These are phyloP conservation scores for Crithidia expoeki DNA, from an alignment of 208 protist genomes.

Conservation along the genomic window DNA sequence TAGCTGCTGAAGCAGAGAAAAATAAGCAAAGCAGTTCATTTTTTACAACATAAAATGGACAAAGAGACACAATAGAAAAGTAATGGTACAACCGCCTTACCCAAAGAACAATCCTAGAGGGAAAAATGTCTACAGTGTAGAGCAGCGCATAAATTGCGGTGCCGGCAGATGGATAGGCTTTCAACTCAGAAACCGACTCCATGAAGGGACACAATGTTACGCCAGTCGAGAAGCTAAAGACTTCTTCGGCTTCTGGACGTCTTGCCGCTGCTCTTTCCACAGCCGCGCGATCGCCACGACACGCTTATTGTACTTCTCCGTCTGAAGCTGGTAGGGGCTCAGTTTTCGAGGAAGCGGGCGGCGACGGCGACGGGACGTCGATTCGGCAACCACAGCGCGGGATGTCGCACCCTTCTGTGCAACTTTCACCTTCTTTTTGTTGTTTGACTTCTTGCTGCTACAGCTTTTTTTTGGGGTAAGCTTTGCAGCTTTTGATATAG, in stretches of 20 bases:
- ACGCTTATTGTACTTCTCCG: slow-evolving; percentile 87
- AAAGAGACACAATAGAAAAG: no score
- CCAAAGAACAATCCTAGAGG: no score
- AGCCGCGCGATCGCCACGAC: slow-evolving; percentile 82
- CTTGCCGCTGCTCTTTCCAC: slow-evolving; percentile 65
- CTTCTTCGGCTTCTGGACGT: slow-evolving; percentile 7
- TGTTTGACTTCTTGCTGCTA: no score
- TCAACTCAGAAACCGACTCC: no score
- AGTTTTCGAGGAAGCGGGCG: slow-evolving; percentile 1
- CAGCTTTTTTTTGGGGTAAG: not conserved
- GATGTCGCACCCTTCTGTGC: not conserved
- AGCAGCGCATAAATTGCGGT: no score
- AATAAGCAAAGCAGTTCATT: not conserved
- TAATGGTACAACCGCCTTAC: no score
- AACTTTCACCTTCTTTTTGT: not conserved
- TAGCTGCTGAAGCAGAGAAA: slow-evolving; percentile 3
- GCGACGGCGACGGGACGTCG: not conserved
- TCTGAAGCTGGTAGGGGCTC: slow-evolving; percentile 53
- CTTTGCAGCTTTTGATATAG: not conserved
- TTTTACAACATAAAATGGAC: no score
- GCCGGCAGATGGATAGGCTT: no score
- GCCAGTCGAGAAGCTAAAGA: slow-evolving; percentile 3
- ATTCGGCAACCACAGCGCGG: not conserved
- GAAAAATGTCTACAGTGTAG: no score
- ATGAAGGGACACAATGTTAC: no score